Percentiles rank a stretch among this genome's conserved stretches.
Conservation (phyloP, 306 rosid species). For the Casuarina glauca region DNA sequence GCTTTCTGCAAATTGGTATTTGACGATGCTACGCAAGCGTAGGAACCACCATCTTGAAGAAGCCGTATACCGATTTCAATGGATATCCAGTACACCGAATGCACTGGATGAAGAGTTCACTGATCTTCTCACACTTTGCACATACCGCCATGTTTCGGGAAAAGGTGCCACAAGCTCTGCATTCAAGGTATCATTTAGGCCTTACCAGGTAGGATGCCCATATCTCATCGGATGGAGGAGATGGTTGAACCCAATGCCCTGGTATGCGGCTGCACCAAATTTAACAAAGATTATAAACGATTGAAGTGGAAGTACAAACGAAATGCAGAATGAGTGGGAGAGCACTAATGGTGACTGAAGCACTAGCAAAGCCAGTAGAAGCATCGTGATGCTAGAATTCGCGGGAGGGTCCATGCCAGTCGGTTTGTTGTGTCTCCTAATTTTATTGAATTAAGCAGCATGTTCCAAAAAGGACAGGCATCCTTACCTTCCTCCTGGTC, state of each 20-base stretch:
- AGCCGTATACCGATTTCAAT: not conserved
- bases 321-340: not conserved
- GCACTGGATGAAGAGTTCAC: not conserved
- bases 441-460: not conserved
- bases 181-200: slow-evolving; percentile 43
- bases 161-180: not conserved
- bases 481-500: slow-evolving; percentile 91
- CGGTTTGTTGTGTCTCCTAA: not conserved
- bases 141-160: not conserved
- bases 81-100: not conserved
- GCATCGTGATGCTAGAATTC: not conserved
- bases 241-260: slow-evolving; percentile 88
- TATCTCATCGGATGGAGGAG: slow-evolving; percentile 82
- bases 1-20: not conserved
- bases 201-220: slow-evolving; percentile 87
- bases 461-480: not conserved
- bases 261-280: slow-evolving; percentile 74
- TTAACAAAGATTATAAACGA: not conserved
- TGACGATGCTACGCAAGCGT: not conserved
- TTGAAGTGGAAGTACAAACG: not conserved
- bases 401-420: not conserved
- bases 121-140: not conserved
- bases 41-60: not conserved
- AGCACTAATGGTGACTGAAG: not conserved
- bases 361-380: not conserved